Percentiles rank a stretch among this genome's conserved stretches.
Evolutionary conservation across 1,139 yeast species (phyloP).

Genomic region (Candida tetrigidarum): DNA sequence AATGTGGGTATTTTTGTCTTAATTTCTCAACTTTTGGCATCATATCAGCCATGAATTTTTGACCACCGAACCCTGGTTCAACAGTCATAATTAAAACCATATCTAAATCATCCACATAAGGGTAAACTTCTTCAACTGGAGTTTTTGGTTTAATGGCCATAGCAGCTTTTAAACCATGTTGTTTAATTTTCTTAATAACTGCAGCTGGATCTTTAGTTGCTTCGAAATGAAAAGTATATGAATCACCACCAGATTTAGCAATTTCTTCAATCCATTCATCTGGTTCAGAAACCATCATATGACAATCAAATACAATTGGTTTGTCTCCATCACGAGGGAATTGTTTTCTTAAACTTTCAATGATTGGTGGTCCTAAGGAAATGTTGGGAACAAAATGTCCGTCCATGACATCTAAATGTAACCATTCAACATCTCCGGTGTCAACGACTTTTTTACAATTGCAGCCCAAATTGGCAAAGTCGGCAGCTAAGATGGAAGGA

Average conservation of each 20-base stretch:
- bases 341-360: conserved; percentile 74
- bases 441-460: conserved; percentile 83
- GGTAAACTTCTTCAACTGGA: conserved; percentile 80
- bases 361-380: conserved; percentile 91
- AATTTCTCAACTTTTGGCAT: conserved; percentile 90
- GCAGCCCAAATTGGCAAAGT: conserved; percentile 86
- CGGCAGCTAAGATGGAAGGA: conserved; percentile 96
- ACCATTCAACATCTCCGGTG: conserved; percentile 84
- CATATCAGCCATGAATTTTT: conserved; percentile 92
- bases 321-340: conserved; percentile 59
- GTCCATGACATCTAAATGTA: conserved; percentile 98
- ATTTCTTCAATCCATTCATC: conserved; percentile 94
- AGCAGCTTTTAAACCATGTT: conserved; percentile 89
- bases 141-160: conserved; percentile 96
- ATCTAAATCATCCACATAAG: conserved; percentile 77
- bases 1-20: conserved; percentile 72
- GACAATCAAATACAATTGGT: conserved; percentile 90
- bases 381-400: conserved; percentile 98
- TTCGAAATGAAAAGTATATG: conserved; percentile 95
- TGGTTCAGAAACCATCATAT: conserved; percentile 98
- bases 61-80: conserved; percentile 99
- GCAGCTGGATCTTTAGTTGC: conserved; percentile 81
- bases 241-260: conserved; percentile 96
- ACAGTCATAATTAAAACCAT: conserved; percentile 98
- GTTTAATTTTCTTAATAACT: conserved; percentile 75